These are phyloP conservation scores for Macrophomina phaseolina DNA, from an alignment of 2,329 filamentous ascomycete species.

Conservation along the genomic window DNA sequence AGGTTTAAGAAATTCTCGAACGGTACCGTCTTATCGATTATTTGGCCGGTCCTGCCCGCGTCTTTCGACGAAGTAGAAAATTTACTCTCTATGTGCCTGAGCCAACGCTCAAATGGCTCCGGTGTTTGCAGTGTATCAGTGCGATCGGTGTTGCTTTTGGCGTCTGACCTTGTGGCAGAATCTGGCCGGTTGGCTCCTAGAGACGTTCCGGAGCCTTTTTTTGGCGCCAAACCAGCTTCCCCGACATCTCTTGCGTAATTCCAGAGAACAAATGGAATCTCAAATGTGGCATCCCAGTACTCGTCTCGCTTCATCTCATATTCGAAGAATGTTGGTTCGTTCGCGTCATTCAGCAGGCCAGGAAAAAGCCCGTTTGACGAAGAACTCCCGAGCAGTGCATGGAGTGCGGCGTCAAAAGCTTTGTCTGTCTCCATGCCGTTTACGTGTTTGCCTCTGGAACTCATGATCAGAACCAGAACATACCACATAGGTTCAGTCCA, in stretches of 20 bases:
- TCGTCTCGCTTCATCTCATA: neutral
- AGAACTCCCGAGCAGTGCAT: neutral
- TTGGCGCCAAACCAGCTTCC: no score
- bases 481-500: conserved; percentile 12
- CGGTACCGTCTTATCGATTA: neutral
- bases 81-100: neutral
- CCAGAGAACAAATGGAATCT: conserved; percentile 27
- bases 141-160: no score
- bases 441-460: neutral
- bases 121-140: no score
- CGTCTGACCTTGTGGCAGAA: no score
- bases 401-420: neutral
- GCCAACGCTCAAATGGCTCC: neutral
- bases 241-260: neutral
- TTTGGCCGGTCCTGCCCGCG: rapidly evolving
- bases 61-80: no score
- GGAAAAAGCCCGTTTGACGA: neutral
- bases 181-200: no score
- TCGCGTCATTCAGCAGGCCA: neutral
- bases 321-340: neutral
- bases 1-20: neutral
- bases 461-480: neutral
- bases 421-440: neutral
- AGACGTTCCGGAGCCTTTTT: no score
- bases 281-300: conserved; percentile 23